Evolutionary conservation across 139 green algal species (phyloP).

Genomic region (Chlorella sp.): DNA sequence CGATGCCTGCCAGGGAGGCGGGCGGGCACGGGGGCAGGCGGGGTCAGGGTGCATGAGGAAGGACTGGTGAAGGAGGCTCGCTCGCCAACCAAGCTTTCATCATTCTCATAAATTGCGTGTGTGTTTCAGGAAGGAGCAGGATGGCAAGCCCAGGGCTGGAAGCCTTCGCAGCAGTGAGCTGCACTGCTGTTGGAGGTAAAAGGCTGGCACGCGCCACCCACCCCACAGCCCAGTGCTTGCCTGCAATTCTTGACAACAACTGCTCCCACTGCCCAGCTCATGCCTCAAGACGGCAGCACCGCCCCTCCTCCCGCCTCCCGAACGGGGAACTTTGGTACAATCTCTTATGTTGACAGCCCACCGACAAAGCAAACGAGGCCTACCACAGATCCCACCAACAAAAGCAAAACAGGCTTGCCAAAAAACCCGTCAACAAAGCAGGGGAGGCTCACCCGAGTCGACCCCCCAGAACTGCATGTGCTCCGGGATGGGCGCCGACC

Average conservation of each 20-base stretch:
- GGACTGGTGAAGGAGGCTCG: too few species aligned
- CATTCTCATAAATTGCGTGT: too few species aligned
- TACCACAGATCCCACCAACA: too few species aligned
- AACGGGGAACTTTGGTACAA: background rate
- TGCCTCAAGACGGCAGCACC: background rate
- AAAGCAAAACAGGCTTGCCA: too few species aligned
- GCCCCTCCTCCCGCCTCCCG: too few species aligned
- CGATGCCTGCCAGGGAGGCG: constrained; percentile 66
- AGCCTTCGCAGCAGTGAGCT: background rate
- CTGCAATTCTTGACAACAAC: too few species aligned
- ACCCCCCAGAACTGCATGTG: constrained; percentile 84
- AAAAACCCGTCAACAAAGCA: background rate
- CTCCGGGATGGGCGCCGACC: constrained; percentile 68
- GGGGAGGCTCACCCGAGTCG: constrained; percentile 70
- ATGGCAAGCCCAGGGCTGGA: background rate
- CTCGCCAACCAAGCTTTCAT: too few species aligned
- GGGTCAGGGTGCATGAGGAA: background rate
- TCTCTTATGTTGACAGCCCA: background rate
- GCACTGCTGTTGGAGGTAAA: background rate
- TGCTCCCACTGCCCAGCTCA: background rate
- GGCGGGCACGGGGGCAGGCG: background rate
- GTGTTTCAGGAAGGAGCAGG: too few species aligned
- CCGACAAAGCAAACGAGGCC: background rate
- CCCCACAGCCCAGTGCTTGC: too few species aligned
- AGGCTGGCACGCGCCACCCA: too few species aligned